These are phyloP conservation scores for Margaritispora aquatica DNA, from an alignment of 495 filamentous ascomycete genomes.

Conservation along the genomic window DNA sequence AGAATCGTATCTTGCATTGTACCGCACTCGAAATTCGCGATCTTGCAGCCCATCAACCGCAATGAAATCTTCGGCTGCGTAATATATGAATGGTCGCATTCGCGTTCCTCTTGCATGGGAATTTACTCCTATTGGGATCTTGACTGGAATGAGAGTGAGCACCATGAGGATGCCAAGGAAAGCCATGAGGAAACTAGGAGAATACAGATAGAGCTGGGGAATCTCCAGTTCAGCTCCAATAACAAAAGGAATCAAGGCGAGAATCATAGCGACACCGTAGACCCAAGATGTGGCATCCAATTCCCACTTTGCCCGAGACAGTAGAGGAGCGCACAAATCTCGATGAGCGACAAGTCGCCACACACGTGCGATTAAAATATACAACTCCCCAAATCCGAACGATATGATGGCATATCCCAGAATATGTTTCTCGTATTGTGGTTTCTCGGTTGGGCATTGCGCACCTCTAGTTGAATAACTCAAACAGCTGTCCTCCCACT, in stretches of 20 bases:
- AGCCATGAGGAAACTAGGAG: conserved; percentile 12
- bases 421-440: conserved; percentile 9
- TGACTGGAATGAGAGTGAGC: conserved; percentile 11
- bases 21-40: conserved; percentile 13
- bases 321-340: conserved; percentile 8
- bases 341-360: conserved; percentile 4
- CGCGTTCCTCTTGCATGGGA: conserved; percentile 13
- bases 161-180: conserved; percentile 16
- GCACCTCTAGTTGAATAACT: not conserved
- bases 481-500: conserved; percentile 6
- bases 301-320: conserved; percentile 8
- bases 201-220: conserved; percentile 13
- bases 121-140: conserved; percentile 13
- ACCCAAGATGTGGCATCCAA: conserved; percentile 16
- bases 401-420: conserved; percentile 10
- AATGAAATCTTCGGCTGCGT: conserved; percentile 17
- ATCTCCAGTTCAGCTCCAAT: conserved; percentile 3
- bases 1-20: conserved; percentile 12
- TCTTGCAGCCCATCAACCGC: conserved; percentile 14
- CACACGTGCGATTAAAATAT: conserved; percentile 11
- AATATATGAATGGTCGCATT: conserved; percentile 15
- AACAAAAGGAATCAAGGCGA: conserved; percentile 14
- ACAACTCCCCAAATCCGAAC: conserved; percentile 13
- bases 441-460: conserved; percentile 1
- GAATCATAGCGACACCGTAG: conserved; percentile 12